Evolutionary conservation across 208 protist species (phyloP).

Genomic region (Acanthamoeba sp.): DNA sequence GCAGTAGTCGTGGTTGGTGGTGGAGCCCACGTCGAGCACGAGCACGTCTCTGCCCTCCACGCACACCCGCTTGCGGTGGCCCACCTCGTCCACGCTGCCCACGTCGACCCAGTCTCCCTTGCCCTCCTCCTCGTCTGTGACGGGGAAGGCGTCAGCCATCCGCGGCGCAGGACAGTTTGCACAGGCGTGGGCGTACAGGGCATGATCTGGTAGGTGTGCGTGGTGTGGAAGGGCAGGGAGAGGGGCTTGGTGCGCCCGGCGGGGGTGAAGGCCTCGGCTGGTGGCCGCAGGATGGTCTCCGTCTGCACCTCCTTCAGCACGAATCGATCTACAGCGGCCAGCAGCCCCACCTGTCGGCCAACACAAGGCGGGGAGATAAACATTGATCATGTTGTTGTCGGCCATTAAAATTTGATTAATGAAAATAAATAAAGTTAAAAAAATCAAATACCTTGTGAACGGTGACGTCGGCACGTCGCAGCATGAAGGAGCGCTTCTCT

Average conservation of each 20-base stretch:
- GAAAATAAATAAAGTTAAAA: neutral
- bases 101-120: constrained; percentile 25
- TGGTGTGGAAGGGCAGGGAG: neutral
- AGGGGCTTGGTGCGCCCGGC: neutral
- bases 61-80: neutral
- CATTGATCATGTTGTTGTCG: no score
- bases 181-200: neutral
- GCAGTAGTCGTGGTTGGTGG: neutral
- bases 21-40: neutral
- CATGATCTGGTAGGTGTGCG: constrained; percentile 39
- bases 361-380: no score
- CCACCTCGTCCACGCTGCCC: neutral
- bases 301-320: constrained; percentile 3
- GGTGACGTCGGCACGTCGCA: constrained; percentile 19
- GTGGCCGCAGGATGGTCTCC: neutral
- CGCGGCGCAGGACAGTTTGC: no score
- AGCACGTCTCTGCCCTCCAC: constrained; percentile 47
- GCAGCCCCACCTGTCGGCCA: neutral
- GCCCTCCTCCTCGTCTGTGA: neutral
- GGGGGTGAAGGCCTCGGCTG: constrained; percentile 13
- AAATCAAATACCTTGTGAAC: neutral
- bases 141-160: neutral
- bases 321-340: neutral
- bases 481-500: constrained; percentile 35
- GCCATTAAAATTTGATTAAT: neutral